Evolutionary conservation across 805 yeast genomes (phyloP), one percentile per base, ranked within the genome.

Genomic region (Candida morakotiae): DNA sequence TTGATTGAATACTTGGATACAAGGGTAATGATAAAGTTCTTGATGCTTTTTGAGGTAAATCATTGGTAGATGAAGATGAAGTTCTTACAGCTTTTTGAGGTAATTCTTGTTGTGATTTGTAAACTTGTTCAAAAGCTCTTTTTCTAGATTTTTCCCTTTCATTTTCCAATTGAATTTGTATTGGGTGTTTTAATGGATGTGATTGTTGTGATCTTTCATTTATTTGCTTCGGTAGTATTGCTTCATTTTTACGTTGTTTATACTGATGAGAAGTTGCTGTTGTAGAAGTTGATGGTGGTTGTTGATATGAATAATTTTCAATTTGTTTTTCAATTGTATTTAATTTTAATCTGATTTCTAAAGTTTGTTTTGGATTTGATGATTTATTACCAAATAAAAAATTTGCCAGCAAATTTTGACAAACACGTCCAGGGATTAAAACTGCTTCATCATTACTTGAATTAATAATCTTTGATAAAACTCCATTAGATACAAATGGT

Each of bases 291-390:
- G n/a, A n/a, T 35, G 36, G 34, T 8, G 18, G 37, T 20, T 39
- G 7, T 16, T 28, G 19, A 28, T 34, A 41, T 16, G 42, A 48
- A 17, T 27, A 41, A 27, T 40, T 48, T 8, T 26, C 40, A 7
- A 39, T 22, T 27, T 7, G 9, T 35, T 28, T 48, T 16, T 61
- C 67, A 4, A 66, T 60, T 19, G 62, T 60, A 43, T 71, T 68
- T 34, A 79, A 64, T 45, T 74, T 71, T 36, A 79, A 56, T 43
- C 77, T 64, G 26, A 79, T 69, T 54, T 79, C 85, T 35, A 79
- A 55, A 2, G 83, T 79, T 41, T 76, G 71, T 1, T 69, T 56
- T 9, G 73, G 57, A n/a, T n/a, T n/a, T 46, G 55, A 49, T 40
- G 59, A 55, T 45, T 51, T 64, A 56, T 60, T 68, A 50, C 64